Base-by-base conservation (phyloP, 495 filamentous ascomycete species). In the Penicillium verhagenii region DNA sequence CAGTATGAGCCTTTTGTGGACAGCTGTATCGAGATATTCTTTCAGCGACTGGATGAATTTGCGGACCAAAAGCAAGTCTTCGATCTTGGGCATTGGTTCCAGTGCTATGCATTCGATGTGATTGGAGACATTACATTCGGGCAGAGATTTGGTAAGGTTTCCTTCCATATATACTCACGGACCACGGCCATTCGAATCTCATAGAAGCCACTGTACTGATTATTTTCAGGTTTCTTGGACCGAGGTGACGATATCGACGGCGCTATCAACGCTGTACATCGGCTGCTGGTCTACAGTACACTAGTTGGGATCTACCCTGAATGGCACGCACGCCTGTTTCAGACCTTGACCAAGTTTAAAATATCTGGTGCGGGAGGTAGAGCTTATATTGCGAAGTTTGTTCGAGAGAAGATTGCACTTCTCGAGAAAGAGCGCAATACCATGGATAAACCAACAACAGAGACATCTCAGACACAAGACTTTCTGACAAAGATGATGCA, bases 111-210 rank as follows among this genome's bases (percentile, higher is more conserved):
- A 0, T 84, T 83, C 56, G 83, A 85, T 53, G 81, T 86, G 2
- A 86, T 88, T 55, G 83, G 83, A 29, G 78, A 86, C 57, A 84
- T 89, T 58, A 86, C 83, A 3, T 88, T 84, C 57, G 78, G 78
- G 47, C 80, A 86, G 56, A 72, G 82, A 9, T 84, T 87, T 60
- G 72, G 72, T 72, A 49, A 45, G 47, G 2, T 23, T 14, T 26
- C 21, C 53, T 29, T 14, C 50, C 14, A 6, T 28, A 61, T 26
- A 47, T 33, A 14, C 18, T 14, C 18, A 50, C 29, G 13, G 20
- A 50, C 13, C n/a, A n/a, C n/a, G n/a, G n/a, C n/a, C n/a, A n/a
- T n/a, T n/a, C n/a, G n/a, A n/a, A 28, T 18, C n/a, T 44, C 20
- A 52, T 45, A 26, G n/a, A 24, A 23, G 6, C 9, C 45, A 52